phyloP scores from a whole-genome alignment of 352 stramenopile species.

The Globisporangium sylvaticum region DNA sequence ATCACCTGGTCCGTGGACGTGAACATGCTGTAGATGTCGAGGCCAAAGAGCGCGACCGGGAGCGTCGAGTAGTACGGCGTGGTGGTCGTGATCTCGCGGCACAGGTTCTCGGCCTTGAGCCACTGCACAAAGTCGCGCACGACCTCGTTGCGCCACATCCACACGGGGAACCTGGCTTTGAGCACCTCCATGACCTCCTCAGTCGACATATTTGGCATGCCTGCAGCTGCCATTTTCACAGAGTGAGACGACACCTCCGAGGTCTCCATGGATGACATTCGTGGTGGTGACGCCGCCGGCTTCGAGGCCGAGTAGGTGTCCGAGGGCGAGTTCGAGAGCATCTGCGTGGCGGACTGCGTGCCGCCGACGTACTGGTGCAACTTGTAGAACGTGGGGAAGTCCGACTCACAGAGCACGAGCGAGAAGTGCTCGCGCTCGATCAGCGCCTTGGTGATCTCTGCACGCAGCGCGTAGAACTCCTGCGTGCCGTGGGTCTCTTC shows the following conservation, averaged over 20 bases:
- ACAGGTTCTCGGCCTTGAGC: constrained; percentile 25
- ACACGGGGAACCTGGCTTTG: constrained; percentile 29
- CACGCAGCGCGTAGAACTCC: constrained; percentile 29
- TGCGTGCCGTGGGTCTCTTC: constrained; percentile 34
- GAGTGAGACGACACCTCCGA: background rate
- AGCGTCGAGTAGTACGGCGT: constrained; percentile 5
- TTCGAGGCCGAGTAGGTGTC: constrained; percentile 11
- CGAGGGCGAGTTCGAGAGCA: constrained; percentile 11
- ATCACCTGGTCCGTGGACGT: constrained; percentile 29
- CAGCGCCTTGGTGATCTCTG: constrained; percentile 31
- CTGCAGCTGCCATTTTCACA: no score
- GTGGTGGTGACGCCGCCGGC: background rate
- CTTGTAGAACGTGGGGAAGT: constrained; percentile 33
- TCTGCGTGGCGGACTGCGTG: constrained; percentile 16
- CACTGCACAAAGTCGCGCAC: constrained; percentile 35
- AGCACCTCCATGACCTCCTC: constrained; percentile 32
- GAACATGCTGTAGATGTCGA: constrained; percentile 42
- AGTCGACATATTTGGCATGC: background rate
- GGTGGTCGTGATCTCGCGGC: constrained; percentile 9
- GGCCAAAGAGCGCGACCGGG: constrained; percentile 26
- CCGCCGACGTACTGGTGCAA: constrained; percentile 25
- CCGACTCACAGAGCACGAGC: constrained; percentile 33
- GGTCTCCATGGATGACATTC: no score
- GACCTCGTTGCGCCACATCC: constrained; percentile 40
- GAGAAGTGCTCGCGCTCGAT: constrained; percentile 29